Base-by-base conservation (phyloP, 352 stramenopile species). In the Blastocystis sp. region DNA sequence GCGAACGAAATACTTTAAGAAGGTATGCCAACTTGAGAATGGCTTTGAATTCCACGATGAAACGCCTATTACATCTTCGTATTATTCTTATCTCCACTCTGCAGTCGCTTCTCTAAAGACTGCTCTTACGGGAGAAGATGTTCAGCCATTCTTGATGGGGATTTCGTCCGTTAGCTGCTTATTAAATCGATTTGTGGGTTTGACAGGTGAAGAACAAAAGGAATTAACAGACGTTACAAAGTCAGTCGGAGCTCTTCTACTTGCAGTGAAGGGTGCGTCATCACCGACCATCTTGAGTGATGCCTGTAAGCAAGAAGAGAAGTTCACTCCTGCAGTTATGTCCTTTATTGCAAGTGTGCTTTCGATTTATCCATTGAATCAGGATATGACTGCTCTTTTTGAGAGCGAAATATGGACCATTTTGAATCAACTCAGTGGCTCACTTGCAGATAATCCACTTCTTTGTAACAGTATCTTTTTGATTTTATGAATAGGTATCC, bases 381-480 rank as follows among this genome's bases (percentile, higher is more conserved):
- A 84, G 54, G 54, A 64, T 18, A 66, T 63, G 6, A 45, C 37
- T 18, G 18, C 23, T 1, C 50, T 84, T 20, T 84, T 69, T 37
- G 73, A 84, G 39, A 55, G 73, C 15, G 73, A 66, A 23, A 13
- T 84, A 15, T 84, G 73, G 73, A 61, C 26, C 3, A n/a, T 84
- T 15, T 18, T 64, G 2, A 23, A 18, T 13, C 9, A 43, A 8
- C 15, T 34, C n/a, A 53, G 41, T 55, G 43, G 13, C 8, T 84
- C 7, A 50, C 34, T 15, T 26, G 43, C 29, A 20, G 20, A 47
- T 61, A 23, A n/a, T 18, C 43, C 39, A 34, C 56, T 8, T 20
- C 43, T 39, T 13, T 45, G 9, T 53, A 23, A 56, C 18, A 8
- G 50, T 79, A 43, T 66, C 41, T 7, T 6, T n/a, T 6, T 20